phyloP scores from a whole-genome alignment of 2,329 filamentous ascomycete species.

The Aciculosporium take region DNA sequence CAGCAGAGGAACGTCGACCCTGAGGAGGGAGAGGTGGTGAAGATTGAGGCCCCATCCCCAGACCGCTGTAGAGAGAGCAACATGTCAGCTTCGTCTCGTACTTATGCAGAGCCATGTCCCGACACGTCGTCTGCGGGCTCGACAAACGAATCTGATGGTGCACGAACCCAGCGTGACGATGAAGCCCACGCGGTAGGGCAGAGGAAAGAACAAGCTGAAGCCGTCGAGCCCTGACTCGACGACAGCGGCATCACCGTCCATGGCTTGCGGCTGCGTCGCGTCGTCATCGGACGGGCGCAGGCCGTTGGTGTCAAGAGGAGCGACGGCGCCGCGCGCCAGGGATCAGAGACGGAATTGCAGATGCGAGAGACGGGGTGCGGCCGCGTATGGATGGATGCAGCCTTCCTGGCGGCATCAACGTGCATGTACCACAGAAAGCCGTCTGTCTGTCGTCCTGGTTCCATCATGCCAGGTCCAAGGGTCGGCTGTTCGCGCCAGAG shows the following conservation, averaged over 20 bases:
- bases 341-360: background rate
- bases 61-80: slow-evolving; percentile 48
- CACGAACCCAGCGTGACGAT: slow-evolving; percentile 67
- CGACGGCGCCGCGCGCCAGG: background rate
- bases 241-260: slow-evolving; percentile 62
- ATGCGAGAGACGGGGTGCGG: too few relatives aligned
- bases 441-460: too few relatives aligned
- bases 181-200: slow-evolving; percentile 79
- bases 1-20: slow-evolving; percentile 76
- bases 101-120: background rate
- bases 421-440: too few relatives aligned
- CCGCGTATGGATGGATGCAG: too few relatives aligned
- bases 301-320: background rate
- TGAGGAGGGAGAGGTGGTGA: slow-evolving; percentile 64
- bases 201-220: slow-evolving; percentile 74
- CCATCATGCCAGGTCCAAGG: too few relatives aligned
- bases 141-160: background rate
- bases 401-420: too few relatives aligned
- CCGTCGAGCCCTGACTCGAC: slow-evolving; percentile 62
- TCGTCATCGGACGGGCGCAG: slow-evolving; percentile 5
- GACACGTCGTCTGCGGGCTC: background rate
- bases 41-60: slow-evolving; percentile 95
- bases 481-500: too few relatives aligned
- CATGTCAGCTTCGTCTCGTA: background rate
- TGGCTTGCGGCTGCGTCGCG: slow-evolving; percentile 37